Base-by-base conservation (phyloP, 371 early-diverging fungal species). In the Mucor piriformis region DNA sequence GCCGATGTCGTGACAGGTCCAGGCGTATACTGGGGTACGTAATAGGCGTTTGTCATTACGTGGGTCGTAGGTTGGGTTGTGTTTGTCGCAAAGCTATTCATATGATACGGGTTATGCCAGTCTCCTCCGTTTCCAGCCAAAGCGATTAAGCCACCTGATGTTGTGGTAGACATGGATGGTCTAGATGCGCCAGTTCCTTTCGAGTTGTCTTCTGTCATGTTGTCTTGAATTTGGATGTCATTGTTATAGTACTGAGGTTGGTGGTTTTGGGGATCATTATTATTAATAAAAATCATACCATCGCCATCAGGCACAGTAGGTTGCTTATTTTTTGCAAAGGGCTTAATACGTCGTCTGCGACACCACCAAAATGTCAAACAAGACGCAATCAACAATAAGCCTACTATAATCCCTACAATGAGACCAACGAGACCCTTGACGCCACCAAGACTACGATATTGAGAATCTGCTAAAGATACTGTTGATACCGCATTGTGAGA, bases 381-480 rank as follows among this genome's bases (percentile, higher is more conserved):
- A 2, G 42, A n/a, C 3, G 23, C 21, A 16, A 50, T 11, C 3
- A 55, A 21, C 21, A 47, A 11, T 11, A 25, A 6, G 12, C 52
- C 59, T 6, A 46, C 61, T 16, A 61, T 24, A 3, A 38, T 32
- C 10, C 66, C 69, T 21, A 65, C 54, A 2, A 64, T 24, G 15
- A 61, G 47, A 11, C 69, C 69, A 10, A 65, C 29, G 4, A 65
- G 20, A 11, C 69, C 65, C 8, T 46, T 47, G 11, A 64, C 50
- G 1, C 69, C 62, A 11, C 69, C 69, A 12, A 69, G 15, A 15
- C 32, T 58, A 33, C 48, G 49, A 27, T 44, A 58, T n/a, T n/a
- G n/a, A 15, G 37, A 12, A 12, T 15, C 16, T 7, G 23, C 40
- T 21, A 51, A 32, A 13, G 50, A 4, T 0, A 13, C 12, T n/a